These are phyloP conservation scores for Eucalyptus dawsonii DNA, from an alignment of 345 rosid species.

Conservation along the genomic window DNA sequence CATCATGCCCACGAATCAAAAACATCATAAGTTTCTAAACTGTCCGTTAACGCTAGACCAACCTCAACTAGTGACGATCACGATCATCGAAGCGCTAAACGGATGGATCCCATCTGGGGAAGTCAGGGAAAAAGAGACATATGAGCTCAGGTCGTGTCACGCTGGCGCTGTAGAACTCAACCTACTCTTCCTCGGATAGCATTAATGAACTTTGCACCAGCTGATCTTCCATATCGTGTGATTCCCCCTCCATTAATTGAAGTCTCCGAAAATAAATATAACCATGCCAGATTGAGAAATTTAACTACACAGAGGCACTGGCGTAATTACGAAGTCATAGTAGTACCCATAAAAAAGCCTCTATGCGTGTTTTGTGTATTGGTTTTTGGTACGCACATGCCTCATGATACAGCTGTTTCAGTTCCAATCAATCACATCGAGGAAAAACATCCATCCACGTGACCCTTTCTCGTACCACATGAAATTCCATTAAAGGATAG, in stretches of 20 bases:
- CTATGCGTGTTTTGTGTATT: not conserved
- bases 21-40: not conserved
- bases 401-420: not conserved
- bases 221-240: not conserved
- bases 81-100: not conserved
- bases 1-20: not conserved
- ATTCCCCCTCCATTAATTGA: not conserved
- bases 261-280: not conserved
- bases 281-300: not conserved
- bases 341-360: not conserved
- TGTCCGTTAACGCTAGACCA: not conserved
- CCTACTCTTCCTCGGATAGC: not conserved
- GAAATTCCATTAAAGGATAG: not conserved
- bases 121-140: not conserved
- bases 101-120: not conserved
- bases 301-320: not conserved
- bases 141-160: not conserved
- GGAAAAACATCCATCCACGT: not conserved
- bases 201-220: not conserved
- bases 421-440: not conserved
- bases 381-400: not conserved
- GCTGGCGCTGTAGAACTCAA: not conserved
- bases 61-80: not conserved
- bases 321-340: not conserved
- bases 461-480: not conserved